Evolutionary conservation across 2,329 filamentous ascomycete genomes (phyloP), one percentile per base, ranked within the genome.

Genomic region (Ceratocystis ficicola): DNA sequence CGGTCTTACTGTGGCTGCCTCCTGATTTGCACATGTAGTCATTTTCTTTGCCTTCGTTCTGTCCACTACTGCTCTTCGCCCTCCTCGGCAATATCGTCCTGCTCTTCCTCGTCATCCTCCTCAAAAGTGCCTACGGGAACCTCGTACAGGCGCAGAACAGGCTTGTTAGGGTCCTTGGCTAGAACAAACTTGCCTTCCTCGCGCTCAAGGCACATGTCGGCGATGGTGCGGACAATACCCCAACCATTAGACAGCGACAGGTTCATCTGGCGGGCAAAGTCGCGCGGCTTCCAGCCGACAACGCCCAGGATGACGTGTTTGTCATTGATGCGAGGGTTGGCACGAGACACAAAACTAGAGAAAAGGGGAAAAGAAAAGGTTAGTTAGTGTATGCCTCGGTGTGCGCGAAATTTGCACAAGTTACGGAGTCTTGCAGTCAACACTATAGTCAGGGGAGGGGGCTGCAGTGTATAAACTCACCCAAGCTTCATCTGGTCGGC

Each of bases 401-500:
- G 5, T 55, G 50, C 22, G 28, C 50, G 1, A 20, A 8, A 6
- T 25, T 15, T 15, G 6, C 12, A 15, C 50, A 30, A 10, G 15
- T 2, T 2, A 55, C 50, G 15, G 25, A 20, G 22, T 44, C 28
- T 36, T 50, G 22, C 32, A 6, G 15, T 48, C 20, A 10, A 48
- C 28, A 55, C 1, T 15, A 41, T 41, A 41, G 36, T 41, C 36
- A 41, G 36, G 36, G 36, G 36, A 41, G 36, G 10, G 12, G 36
- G 36, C 36, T 15, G 3, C 36, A 41, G 36, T 15, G 36, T 41
- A 15, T 10, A 41, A 41, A 81, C 86, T 70, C 81, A 92, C 88
- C 90, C 94, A 76, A 99, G 86, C 82, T 97, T 99, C 91, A 99
- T 96, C 70, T 91, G 82, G 75, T 99, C 94, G n/a, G 94, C 92